Evolutionary conservation across 257 asterid species (phyloP).

Genomic region (Thymus mandschuricus): DNA sequence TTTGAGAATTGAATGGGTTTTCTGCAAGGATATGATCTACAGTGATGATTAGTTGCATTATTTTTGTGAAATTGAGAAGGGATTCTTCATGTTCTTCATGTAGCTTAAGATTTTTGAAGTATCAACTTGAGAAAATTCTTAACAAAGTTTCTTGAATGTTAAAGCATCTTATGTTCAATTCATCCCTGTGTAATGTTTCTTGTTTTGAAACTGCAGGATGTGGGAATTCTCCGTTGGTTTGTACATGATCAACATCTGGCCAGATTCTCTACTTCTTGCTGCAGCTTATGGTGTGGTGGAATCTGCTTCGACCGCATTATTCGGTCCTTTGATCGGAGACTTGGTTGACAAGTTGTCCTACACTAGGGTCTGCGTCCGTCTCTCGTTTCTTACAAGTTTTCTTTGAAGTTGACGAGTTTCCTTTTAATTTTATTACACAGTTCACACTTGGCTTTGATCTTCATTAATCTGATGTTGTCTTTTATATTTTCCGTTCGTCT

Average conservation of each 20-base stretch:
- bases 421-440: background rate
- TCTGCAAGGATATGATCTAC: background rate
- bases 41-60: background rate
- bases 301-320: slow-evolving; percentile 68
- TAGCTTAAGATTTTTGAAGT: no score
- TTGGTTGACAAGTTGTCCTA: slow-evolving; percentile 71
- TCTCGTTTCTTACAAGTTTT: background rate
- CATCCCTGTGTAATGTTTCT: background rate
- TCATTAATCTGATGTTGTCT: background rate
- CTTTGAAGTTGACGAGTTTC: background rate
- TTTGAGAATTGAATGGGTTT: background rate
- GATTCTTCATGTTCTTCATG: background rate
- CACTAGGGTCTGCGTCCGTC: slow-evolving; percentile 49
- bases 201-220: slow-evolving; percentile 57
- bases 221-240: slow-evolving; percentile 96
- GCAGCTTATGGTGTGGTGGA: slow-evolving; percentile 89
- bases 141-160: background rate
- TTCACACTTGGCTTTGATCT: background rate
- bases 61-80: background rate
- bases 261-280: slow-evolving; percentile 77
- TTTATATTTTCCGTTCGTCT: background rate
- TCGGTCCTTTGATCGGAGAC: slow-evolving; percentile 78
- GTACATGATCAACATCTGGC: slow-evolving; percentile 93
- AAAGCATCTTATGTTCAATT: background rate
- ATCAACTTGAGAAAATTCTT: no score